A percentile compares a stretch with the other conserved stretches of the same genome.
Conservation (phyloP, 306 rosid genomes). For the Trichosanthes truncata region DNA sequence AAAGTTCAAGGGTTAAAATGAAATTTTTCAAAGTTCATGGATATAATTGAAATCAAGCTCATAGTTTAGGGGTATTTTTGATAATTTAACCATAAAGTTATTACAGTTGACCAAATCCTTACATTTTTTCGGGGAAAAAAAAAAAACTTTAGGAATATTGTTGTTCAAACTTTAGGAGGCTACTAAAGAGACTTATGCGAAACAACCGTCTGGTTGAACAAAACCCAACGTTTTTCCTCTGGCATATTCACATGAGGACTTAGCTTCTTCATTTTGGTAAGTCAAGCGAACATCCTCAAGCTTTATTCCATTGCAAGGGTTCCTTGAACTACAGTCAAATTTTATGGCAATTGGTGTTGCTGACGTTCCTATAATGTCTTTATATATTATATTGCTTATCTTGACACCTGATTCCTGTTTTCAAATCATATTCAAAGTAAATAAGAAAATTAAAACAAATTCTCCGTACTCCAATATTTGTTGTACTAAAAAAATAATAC, state of each 20-base stretch:
- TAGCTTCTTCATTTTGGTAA: slow-evolving; percentile 20
- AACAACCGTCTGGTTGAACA: slow-evolving; percentile 36
- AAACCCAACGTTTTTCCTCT: slow-evolving; percentile 19
- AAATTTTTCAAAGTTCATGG: no score
- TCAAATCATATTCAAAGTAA: background rate
- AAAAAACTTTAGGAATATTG: no score
- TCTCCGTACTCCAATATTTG: no score
- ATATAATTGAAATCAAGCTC: no score
- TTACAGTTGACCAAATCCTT: no score
- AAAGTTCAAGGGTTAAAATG: no score
- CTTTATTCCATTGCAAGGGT: slow-evolving; percentile 30
- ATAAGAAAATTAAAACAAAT: no score
- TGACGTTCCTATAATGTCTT: slow-evolving; percentile 42
- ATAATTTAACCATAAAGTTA: no score
- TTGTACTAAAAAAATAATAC: no score
- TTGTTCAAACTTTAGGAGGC: no score
- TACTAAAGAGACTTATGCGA: background rate
- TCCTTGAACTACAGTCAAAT: slow-evolving; percentile 38
- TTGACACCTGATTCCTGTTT: slow-evolving; percentile 34
- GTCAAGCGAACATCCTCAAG: slow-evolving; percentile 35
- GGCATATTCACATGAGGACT: slow-evolving; percentile 32
- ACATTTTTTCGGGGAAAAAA: no score
- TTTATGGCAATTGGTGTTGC: slow-evolving; percentile 43
- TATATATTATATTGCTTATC: slow-evolving; percentile 31
- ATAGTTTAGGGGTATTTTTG: no score